A percentile compares a stretch with the other conserved stretches of the same genome.
Evolutionary conservation across 2,329 filamentous ascomycete species (phyloP).

Genomic region (Calcarisporium arbuscula): DNA sequence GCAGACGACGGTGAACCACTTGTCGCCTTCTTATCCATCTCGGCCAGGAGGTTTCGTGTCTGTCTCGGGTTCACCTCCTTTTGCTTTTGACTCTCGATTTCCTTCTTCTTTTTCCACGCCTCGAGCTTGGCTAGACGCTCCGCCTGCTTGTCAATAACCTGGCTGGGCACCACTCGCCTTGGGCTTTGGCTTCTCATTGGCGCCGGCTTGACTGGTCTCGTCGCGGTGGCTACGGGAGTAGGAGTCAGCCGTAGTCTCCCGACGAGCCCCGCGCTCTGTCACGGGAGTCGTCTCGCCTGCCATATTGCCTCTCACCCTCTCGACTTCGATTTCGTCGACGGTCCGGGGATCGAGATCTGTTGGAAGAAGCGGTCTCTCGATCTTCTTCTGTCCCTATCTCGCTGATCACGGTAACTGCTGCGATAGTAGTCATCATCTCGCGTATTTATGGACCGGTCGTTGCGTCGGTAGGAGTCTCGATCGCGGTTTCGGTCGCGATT

Average conservation of each 20-base stretch:
- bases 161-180: conserved; percentile 43
- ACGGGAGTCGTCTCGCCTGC: conserved; percentile 68
- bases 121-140: conserved; percentile 76
- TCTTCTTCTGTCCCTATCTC: conserved; percentile 53
- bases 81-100: conserved; percentile 67
- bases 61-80: conserved; percentile 60
- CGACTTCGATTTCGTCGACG: conserved; percentile 57
- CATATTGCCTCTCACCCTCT: conserved; percentile 57
- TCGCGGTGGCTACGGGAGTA: conserved; percentile 60
- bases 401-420: conserved; percentile 50
- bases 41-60: conserved; percentile 60
- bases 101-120: conserved; percentile 88
- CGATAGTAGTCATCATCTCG: conserved; percentile 61
- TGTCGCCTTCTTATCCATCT: conserved; percentile 66
- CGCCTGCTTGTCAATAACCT: conserved; percentile 68
- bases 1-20: conserved; percentile 34
- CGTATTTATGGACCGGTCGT: conserved; percentile 64
- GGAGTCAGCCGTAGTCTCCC: conserved; percentile 67
- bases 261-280: conserved; percentile 57
- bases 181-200: conserved; percentile 36
- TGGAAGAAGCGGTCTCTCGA: conserved; percentile 55
- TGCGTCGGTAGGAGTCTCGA: conserved; percentile 54
- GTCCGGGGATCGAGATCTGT: conserved; percentile 53
- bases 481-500: conserved; percentile 47
- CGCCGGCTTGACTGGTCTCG: conserved; percentile 47